These are phyloP conservation scores for Bonia amplexicaulis DNA, from an alignment of 176 grass and related monocot genomes.

Conservation along the genomic window DNA sequence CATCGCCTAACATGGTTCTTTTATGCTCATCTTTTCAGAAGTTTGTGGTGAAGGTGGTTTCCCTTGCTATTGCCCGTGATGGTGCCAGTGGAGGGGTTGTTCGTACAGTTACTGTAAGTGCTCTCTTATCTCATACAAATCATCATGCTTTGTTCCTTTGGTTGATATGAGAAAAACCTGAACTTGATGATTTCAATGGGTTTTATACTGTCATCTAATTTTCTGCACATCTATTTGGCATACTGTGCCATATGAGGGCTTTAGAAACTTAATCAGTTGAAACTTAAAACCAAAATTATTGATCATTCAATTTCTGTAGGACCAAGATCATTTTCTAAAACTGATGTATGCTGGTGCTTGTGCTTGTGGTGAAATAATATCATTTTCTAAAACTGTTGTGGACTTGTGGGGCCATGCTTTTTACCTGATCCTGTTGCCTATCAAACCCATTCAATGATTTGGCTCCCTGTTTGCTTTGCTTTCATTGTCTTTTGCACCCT, in stretches of 20 bases:
- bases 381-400: neutral
- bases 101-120: constrained; percentile 46
- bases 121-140: neutral
- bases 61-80: constrained; percentile 66
- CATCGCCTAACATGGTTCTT: constrained; percentile 26
- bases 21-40: constrained; percentile 45
- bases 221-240: neutral
- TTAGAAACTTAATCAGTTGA: neutral
- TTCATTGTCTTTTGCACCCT: neutral
- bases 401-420: neutral
- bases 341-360: neutral
- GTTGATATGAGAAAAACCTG: neutral
- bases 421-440: neutral
- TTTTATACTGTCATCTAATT: neutral
- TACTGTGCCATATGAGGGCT: neutral
- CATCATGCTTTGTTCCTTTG: neutral
- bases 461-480: neutral
- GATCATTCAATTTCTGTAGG: neutral
- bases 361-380: neutral
- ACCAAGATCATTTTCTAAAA: neutral
- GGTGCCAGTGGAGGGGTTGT: neutral
- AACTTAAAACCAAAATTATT: neutral
- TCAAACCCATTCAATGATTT: neutral
- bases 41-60: constrained; percentile 85
- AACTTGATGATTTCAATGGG: neutral